Evolutionary conservation across 2,329 filamentous ascomycete genomes (phyloP).

Genomic region (Epichloe aotearoae): DNA sequence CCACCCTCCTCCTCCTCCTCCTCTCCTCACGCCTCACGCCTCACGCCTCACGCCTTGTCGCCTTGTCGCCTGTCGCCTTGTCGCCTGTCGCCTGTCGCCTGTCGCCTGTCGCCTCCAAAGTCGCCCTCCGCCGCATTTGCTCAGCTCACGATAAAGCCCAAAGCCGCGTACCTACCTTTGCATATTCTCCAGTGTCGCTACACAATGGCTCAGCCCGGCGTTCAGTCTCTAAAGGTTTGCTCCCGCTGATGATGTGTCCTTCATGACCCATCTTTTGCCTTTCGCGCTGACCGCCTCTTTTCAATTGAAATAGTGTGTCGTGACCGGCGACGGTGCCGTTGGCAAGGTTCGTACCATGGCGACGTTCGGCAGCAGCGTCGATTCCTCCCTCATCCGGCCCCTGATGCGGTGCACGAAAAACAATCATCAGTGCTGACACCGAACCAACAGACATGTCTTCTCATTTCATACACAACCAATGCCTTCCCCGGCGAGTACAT

Average conservation of each 20-base stretch:
- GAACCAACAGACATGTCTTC: slow-evolving; percentile 72
- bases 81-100: too few relatives aligned
- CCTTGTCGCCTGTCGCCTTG: too few relatives aligned
- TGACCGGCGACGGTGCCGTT: slow-evolving; percentile 97
- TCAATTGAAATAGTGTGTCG: slow-evolving; percentile 61
- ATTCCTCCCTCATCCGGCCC: slow-evolving; percentile 1
- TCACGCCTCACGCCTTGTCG: background rate
- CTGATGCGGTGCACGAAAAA: background rate
- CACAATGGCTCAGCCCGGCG: slow-evolving; percentile 66
- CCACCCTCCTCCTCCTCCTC: slow-evolving; percentile 4
- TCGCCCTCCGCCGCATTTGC: slow-evolving; percentile 5
- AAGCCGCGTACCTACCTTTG: background rate
- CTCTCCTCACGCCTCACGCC: slow-evolving; percentile 3
- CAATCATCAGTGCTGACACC: background rate
- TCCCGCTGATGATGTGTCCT: background rate
- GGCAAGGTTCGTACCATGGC: slow-evolving; percentile 48
- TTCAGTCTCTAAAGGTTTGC: slow-evolving; percentile 81
- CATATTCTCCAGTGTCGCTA: slow-evolving; percentile 3
- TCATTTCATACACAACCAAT: slow-evolving; percentile 99
- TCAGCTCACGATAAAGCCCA: background rate
- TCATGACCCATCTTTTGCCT: slow-evolving; percentile 3
- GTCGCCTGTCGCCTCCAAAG: background rate
- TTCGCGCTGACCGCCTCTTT: slow-evolving; percentile 16
- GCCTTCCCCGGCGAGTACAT: slow-evolving; percentile 99
- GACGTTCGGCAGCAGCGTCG: background rate